Evolutionary conservation across 2,329 filamentous ascomycete genomes (phyloP), one percentile per base, ranked within the genome.

Genomic region (Fusarium aywerte): DNA sequence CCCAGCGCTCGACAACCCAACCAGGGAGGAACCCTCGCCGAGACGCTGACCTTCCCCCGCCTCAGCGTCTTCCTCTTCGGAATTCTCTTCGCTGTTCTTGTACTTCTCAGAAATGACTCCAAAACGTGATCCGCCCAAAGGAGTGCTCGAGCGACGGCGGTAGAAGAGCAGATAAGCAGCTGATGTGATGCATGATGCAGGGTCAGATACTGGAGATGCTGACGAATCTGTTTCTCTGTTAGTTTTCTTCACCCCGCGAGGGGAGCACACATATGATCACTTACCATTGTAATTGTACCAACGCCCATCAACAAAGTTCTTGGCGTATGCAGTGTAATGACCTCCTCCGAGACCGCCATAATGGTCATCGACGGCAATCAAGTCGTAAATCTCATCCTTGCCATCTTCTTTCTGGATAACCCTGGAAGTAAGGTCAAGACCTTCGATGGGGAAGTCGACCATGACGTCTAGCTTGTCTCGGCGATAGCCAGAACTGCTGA

Each of bases 221-320:
- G 86, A 87, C 9, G 92, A 91, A 79, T 97, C 94, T 97, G 72
- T 42, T 16, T 16, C 35, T 18, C 20, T 15, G 70, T 89, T 76
- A 89, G 82, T 62, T 45, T 27, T 25, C 27, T n/a, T 7, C 10
- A n/a, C 11, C 13, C 11, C 16, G 12, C 4, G 4, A 44, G 25
- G 13, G 25, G 23, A 16, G 3, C 15, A 44, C 7, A 40, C 21
- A 25, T 20, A 25, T 9, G 6, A 44, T 31, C 13, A 80, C 89
- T 79, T 83, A 96, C 94, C 95, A 77, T 99, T 98, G 78, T 96
- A 98, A 71, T 96, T 92, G 77, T 97, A 97, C 96, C 96, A 99
- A 77, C 91, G 84, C 58, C 87, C 87, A 74, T 97, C 93, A 62
- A 92, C 84, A 78, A 97, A 97, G 77, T 97, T 98, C 81, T 93